phyloP scores from a whole-genome alignment of 495 filamentous ascomycete species.

The Beverwykella pulmonaria region DNA sequence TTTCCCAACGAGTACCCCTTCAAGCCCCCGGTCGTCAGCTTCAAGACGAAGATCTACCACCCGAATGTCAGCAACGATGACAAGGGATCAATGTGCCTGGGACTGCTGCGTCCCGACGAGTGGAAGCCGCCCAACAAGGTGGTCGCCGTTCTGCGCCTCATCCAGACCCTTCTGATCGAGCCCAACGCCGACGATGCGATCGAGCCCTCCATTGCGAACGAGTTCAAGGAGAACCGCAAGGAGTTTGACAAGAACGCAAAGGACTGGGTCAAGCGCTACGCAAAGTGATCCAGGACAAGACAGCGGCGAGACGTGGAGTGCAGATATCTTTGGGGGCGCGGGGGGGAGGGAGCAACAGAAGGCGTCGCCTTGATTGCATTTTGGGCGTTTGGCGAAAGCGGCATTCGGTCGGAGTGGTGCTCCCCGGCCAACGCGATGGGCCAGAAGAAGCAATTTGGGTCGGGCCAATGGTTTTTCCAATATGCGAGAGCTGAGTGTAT shows the following conservation, averaged over 20 bases:
- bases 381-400: constrained; percentile 28
- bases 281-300: constrained; percentile 41
- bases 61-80: constrained; percentile 96
- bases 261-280: constrained; percentile 81
- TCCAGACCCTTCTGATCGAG: constrained; percentile 75
- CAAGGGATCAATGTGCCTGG: constrained; percentile 88
- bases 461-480: constrained; percentile 6
- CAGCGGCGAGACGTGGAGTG: background rate
- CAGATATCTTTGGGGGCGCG: too few relatives aligned
- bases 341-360: background rate
- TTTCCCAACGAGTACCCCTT: constrained; percentile 92
- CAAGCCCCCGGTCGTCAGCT: constrained; percentile 83
- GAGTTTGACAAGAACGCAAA: constrained; percentile 83
- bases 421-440: background rate
- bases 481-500: background rate
- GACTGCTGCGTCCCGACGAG: constrained; percentile 80
- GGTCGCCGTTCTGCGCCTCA: constrained; percentile 74
- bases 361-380: constrained; percentile 4
- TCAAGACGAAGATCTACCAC: constrained; percentile 96
- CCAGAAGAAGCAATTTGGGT: background rate
- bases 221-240: constrained; percentile 71
- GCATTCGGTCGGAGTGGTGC: constrained; percentile 2
- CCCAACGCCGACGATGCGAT: constrained; percentile 95
- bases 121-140: constrained; percentile 93
- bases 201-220: constrained; percentile 82